Evolutionary conservation across 202 grass and related monocot genomes (phyloP).

Genomic region (Setaria viridis): DNA sequence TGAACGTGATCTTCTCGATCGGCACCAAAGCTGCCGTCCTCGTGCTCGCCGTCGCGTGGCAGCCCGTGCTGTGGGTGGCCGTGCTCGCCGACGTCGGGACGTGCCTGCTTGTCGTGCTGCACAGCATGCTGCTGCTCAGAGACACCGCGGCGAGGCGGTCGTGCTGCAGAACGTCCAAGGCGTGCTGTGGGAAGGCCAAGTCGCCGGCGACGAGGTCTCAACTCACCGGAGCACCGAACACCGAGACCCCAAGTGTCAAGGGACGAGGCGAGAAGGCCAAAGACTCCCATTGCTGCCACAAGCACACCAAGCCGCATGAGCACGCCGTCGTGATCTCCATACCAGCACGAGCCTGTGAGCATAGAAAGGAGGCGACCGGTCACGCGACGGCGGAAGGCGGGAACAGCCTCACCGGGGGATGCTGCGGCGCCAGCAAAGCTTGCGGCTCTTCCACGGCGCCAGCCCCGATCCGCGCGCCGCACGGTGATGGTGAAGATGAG

Average conservation of each 20-base stretch:
- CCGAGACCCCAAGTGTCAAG: neutral
- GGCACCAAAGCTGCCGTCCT: constrained; percentile 52
- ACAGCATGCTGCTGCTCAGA: constrained; percentile 71
- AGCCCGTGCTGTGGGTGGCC: constrained; percentile 76
- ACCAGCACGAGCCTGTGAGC: neutral
- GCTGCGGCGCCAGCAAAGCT: neutral
- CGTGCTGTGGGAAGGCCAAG: constrained; percentile 37
- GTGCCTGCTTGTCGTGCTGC: constrained; percentile 79
- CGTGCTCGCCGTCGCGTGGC: constrained; percentile 51
- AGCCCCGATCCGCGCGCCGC: neutral
- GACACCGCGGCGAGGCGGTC: neutral
- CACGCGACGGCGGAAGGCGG: neutral
- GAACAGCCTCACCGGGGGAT: neutral
- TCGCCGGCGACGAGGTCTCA: constrained; percentile 30
- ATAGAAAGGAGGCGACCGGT: neutral
- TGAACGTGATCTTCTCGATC: constrained; percentile 60
- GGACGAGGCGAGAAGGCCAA: neutral
- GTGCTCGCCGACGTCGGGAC: constrained; percentile 83
- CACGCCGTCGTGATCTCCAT: constrained; percentile 34
- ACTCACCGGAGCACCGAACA: neutral
- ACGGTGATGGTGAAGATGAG: neutral
- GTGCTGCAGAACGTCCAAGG: neutral
- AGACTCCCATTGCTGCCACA: neutral
- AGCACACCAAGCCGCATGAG: neutral
- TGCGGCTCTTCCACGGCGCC: neutral